Base-by-base conservation (phyloP, 148 eudicot genomes). In the Cornus florida region DNA sequence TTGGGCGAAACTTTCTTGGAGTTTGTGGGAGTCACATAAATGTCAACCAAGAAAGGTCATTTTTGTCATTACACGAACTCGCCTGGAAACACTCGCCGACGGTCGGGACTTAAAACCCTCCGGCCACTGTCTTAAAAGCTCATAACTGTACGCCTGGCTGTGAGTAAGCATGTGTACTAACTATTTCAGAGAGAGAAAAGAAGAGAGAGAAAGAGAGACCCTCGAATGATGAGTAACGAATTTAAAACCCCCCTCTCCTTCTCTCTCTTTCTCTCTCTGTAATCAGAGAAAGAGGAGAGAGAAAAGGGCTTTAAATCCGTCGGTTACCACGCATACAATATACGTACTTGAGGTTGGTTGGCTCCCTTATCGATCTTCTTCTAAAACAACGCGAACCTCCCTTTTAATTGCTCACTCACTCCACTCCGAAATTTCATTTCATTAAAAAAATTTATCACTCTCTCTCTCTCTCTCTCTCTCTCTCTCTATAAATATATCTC, bases 221-320 rank as follows among this genome's bases (percentile, higher is more conserved):
- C 62, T 57, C 19, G 62, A 13, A 13, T 19, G 62, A 43, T 43
- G 48, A 43, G 48, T 43, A 57, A 57, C 20, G 62, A 57, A 57
- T 57, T 57, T 13, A 57, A 57, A 19, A 13, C 23, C 35, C 72
- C 56, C 81, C 65, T 12, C 57, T 11, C 10, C 13, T 23, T 28
- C 28, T 28, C 28, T 28, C 28, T 28, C 28, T 28, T 28, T 28
- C 28, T 28, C 28, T 28, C 28, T 28, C 28, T 43, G 20, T 24
- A 46, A 20, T 20, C 74, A 57, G 62, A 57, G 59, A 6, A 43
- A 43, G 48, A 43, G 7, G 48, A 43, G 48, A 43, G 48, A 43
- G 48, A 46, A 71, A 71, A 71, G 23, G 74, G 74, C 74, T 46
- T 43, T 71, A 71, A 71, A 71, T 46, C 59, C 31, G 59, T 43